A percentile compares a stretch with the other conserved stretches of the same genome.
phyloP scores from a whole-genome alignment of 176 grass and related monocot species.

The Ananas comosus region DNA sequence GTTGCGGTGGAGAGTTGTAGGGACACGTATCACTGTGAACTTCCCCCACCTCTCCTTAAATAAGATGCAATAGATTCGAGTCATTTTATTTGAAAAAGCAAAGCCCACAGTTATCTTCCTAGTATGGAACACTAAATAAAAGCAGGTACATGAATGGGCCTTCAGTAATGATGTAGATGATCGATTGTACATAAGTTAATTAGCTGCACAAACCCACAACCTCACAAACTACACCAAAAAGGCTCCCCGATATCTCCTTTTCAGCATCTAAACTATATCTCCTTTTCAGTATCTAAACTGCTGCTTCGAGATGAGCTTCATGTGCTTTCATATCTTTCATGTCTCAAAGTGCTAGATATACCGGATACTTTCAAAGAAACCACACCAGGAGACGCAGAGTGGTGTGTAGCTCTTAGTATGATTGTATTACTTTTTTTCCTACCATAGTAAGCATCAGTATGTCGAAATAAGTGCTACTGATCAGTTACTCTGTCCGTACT shows the following conservation, averaged over 20 bases:
- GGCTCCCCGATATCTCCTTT: background rate
- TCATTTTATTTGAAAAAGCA: too few relatives aligned
- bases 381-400: background rate
- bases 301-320: background rate
- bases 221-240: background rate
- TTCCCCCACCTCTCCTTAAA: too few relatives aligned
- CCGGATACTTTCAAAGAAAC: background rate
- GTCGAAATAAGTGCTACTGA: background rate
- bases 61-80: too few relatives aligned
- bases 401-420: background rate
- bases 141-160: background rate
- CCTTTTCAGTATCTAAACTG: background rate
- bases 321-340: background rate
- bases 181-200: background rate
- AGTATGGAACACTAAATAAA: background rate
- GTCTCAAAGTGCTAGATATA: background rate
- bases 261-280: background rate
- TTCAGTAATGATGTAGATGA: too few relatives aligned
- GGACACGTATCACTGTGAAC: too few relatives aligned
- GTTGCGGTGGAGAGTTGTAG: too few relatives aligned
- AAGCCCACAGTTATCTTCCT: background rate
- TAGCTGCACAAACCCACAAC: background rate
- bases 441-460: background rate
- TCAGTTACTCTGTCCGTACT: constrained; percentile 27
- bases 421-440: background rate